A percentile compares a stretch with the other conserved stretches of the same genome.
Evolutionary conservation across 805 yeast genomes (phyloP).

Genomic region (Nakazawaea sp.): DNA sequence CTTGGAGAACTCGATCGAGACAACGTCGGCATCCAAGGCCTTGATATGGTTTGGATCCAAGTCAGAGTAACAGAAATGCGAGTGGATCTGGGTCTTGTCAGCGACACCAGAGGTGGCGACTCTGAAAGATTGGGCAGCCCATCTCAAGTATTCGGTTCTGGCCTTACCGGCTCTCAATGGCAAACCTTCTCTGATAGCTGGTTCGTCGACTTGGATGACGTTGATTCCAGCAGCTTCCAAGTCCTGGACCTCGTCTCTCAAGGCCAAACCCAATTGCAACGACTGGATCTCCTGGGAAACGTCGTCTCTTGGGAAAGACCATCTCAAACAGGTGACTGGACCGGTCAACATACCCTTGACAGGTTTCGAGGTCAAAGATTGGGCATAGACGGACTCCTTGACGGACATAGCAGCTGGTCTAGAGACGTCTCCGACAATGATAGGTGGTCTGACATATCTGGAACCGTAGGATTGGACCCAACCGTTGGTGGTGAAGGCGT

Average conservation of each 20-base stretch:
- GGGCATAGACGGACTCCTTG: slow-evolving; percentile 98
- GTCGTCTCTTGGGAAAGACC: slow-evolving; percentile 99
- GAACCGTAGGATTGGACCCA: slow-evolving; percentile 99
- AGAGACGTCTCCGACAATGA: slow-evolving; percentile 97
- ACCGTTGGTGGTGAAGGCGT: slow-evolving; percentile 97
- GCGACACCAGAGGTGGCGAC: slow-evolving; percentile 98
- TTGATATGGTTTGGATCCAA: slow-evolving; percentile 99
- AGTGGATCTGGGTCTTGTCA: slow-evolving; percentile 95
- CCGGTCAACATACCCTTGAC: slow-evolving; percentile 99
- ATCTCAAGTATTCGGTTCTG: slow-evolving; percentile 91
- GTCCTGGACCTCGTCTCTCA: slow-evolving; percentile 97
- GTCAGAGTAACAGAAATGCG: slow-evolving; percentile 99
- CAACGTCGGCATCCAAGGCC: slow-evolving; percentile 99
- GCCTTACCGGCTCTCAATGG: slow-evolving; percentile 97
- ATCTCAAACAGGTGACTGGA: slow-evolving; percentile 98
- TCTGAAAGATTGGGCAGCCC: slow-evolving; percentile 99
- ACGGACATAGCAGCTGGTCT: slow-evolving; percentile 99
- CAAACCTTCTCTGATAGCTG: slow-evolving; percentile 99
- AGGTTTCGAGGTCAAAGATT: slow-evolving; percentile 90
- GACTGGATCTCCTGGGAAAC: slow-evolving; percentile 90
- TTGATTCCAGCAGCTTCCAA: slow-evolving; percentile 97
- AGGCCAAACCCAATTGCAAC: slow-evolving; percentile 92
- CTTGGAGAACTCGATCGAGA: slow-evolving; percentile 98
- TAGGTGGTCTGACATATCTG: slow-evolving; percentile 99
- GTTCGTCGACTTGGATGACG: slow-evolving; percentile 99